Conservation (phyloP, 805 yeast species). For the Wickerhamiella cacticola region DNA sequence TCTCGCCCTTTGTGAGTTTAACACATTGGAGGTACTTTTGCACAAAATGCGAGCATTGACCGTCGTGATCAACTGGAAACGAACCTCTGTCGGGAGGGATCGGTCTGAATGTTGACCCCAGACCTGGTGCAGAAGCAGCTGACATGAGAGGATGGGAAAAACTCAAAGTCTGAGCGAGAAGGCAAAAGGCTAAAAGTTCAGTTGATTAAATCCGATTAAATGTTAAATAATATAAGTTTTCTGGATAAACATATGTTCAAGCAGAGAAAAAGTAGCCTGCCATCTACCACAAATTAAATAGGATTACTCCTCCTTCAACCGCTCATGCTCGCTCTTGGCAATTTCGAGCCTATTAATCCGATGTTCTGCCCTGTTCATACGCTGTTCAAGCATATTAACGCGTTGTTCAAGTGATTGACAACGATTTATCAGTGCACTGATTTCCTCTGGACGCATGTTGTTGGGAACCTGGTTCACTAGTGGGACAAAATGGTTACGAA, state of each 20-base stretch:
- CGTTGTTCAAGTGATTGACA: constrained; percentile 26
- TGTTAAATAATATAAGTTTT: background rate
- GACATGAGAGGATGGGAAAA: constrained; percentile 23
- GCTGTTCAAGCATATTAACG: constrained; percentile 25
- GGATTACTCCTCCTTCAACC: background rate
- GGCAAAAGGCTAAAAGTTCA: background rate
- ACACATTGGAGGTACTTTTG: constrained; percentile 63
- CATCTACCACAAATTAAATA: too few relatives aligned
- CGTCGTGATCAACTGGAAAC: constrained; percentile 83
- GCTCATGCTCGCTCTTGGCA: constrained; percentile 6
- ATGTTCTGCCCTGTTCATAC: constrained; percentile 26
- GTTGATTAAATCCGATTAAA: background rate
- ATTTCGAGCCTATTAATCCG: constrained; percentile 18
- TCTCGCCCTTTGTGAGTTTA: constrained; percentile 62
- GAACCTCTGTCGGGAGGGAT: constrained; percentile 96
- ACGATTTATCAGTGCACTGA: constrained; percentile 8
- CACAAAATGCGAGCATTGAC: constrained; percentile 73
- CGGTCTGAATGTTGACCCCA: constrained; percentile 35
- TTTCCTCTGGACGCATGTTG: constrained; percentile 12
- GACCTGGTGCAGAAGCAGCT: constrained; percentile 27
- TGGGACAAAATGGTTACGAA: constrained; percentile 4
- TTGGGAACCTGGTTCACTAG: constrained; percentile 3
- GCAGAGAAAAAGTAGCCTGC: too few relatives aligned
- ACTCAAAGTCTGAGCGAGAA: too few relatives aligned
- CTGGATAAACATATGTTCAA: background rate